phyloP scores from a whole-genome alignment of 495 filamentous ascomycete genomes.

The Hypoxylon fragiforme region DNA sequence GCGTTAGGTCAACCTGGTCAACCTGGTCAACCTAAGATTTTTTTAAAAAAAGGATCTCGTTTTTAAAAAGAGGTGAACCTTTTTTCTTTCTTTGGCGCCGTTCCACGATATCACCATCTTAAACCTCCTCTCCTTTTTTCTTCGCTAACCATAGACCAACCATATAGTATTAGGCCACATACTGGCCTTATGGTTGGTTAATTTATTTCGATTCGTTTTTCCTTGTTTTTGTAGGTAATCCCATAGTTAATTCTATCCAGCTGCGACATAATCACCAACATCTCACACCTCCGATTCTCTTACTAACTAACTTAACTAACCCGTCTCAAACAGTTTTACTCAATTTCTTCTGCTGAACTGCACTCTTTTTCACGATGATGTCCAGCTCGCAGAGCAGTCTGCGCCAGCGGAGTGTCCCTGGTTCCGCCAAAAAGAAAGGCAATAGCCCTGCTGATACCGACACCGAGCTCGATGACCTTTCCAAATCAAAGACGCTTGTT shows the following conservation, averaged over 20 bases:
- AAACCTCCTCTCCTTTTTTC: slow-evolving; percentile 4
- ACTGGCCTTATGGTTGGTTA: slow-evolving; percentile 30
- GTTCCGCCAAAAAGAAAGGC: slow-evolving; percentile 50
- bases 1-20: slow-evolving; percentile 23
- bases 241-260: neutral
- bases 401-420: slow-evolving; percentile 56
- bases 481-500: slow-evolving; percentile 37
- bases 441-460: slow-evolving; percentile 41
- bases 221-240: slow-evolving; percentile 31
- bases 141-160: slow-evolving; percentile 19
- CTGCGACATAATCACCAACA: slow-evolving; percentile 19
- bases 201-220: slow-evolving; percentile 10
- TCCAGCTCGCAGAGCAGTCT: slow-evolving; percentile 53
- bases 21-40: too few species aligned
- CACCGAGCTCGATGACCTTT: slow-evolving; percentile 50
- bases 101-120: slow-evolving; percentile 18
- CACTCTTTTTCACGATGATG: slow-evolving; percentile 39
- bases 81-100: slow-evolving; percentile 5
- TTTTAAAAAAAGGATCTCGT: slow-evolving; percentile 16
- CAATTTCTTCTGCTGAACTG: slow-evolving; percentile 16
- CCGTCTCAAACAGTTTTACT: slow-evolving; percentile 9
- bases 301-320: slow-evolving; percentile 19
- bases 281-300: too few species aligned
- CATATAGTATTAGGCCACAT: slow-evolving; percentile 12
- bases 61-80: slow-evolving; percentile 19